These are phyloP conservation scores for Alternaria gansuensis DNA, from an alignment of 2,329 filamentous ascomycete species.

Conservation along the genomic window DNA sequence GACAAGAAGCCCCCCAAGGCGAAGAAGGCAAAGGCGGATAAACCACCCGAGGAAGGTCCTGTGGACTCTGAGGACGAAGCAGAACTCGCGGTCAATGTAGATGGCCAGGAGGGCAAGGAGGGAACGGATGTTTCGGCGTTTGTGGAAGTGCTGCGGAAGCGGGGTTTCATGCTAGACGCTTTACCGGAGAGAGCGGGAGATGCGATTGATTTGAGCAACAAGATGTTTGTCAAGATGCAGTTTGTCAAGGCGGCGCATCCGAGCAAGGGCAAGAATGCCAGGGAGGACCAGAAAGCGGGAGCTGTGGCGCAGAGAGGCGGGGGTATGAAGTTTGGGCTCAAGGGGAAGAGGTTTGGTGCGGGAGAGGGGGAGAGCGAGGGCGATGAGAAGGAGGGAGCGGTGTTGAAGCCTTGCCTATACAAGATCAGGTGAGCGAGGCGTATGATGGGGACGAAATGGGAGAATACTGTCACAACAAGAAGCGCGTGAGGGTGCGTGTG, in stretches of 20 bases:
- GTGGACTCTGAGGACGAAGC: slow-evolving; percentile 65
- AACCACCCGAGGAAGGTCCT: slow-evolving; percentile 59
- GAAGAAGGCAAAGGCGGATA: slow-evolving; percentile 56
- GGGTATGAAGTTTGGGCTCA: slow-evolving; percentile 43
- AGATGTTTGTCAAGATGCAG: slow-evolving; percentile 98
- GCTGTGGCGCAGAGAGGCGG: slow-evolving; percentile 55
- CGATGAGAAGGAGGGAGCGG: slow-evolving; percentile 69
- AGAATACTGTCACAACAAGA: background rate
- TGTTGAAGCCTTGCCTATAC: slow-evolving; percentile 95
- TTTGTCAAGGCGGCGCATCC: slow-evolving; percentile 86
- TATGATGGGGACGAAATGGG: background rate
- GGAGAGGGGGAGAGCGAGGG: slow-evolving; percentile 53
- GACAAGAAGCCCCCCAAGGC: slow-evolving; percentile 32
- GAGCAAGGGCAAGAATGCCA: slow-evolving; percentile 76
- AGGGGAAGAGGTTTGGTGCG: slow-evolving; percentile 18
- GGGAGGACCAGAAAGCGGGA: slow-evolving; percentile 42
- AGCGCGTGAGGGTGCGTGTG: background rate
- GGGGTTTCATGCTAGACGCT: slow-evolving; percentile 80
- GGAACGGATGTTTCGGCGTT: slow-evolving; percentile 91
- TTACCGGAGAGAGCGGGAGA: slow-evolving; percentile 63
- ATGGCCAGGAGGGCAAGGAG: slow-evolving; percentile 69
- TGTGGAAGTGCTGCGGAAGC: slow-evolving; percentile 78
- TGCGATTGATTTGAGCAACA: slow-evolving; percentile 84
- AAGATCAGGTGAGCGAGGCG: slow-evolving; percentile 69
- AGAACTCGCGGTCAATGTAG: slow-evolving; percentile 70